These are phyloP conservation scores for Hordeum marinum DNA, from an alignment of 176 grass and related monocot species.

Conservation along the genomic window DNA sequence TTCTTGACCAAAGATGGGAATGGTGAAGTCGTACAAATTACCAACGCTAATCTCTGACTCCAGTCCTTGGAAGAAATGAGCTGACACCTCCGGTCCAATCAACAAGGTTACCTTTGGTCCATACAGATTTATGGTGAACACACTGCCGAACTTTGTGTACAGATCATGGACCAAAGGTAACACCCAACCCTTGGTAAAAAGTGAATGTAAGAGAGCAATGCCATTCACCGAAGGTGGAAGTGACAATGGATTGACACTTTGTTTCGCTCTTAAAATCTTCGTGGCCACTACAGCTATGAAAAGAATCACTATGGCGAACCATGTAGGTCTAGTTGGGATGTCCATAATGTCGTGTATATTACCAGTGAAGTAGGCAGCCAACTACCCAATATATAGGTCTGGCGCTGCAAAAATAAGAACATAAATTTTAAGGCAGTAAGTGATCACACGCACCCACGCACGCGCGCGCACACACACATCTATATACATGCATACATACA, in stretches of 20 bases:
- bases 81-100: constrained; percentile 30
- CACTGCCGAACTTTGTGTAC: constrained; percentile 26
- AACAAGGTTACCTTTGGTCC: constrained; percentile 36
- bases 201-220: not conserved
- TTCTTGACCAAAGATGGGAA: constrained; percentile 33
- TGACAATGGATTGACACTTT: not conserved
- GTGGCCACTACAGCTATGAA: not conserved
- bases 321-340: too few relatives aligned
- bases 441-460: too few relatives aligned
- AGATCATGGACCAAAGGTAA: constrained; percentile 6
- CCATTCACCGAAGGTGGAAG: not conserved
- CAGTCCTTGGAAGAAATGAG: constrained; percentile 32
- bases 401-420: too few relatives aligned
- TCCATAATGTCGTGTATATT: too few relatives aligned
- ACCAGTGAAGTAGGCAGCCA: too few relatives aligned
- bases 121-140: constrained; percentile 34
- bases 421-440: too few relatives aligned
- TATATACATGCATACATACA: too few relatives aligned
- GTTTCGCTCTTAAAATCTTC: not conserved
- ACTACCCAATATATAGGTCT: too few relatives aligned
- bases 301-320: not conserved
- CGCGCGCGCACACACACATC: too few relatives aligned
- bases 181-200: constrained; percentile 17
- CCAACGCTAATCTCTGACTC: constrained; percentile 33
- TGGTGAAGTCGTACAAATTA: constrained; percentile 14